A percentile compares a stretch with the other conserved stretches of the same genome.
Evolutionary conservation across 768 basidiomycete genomes (phyloP).

Genomic region (Clavaria fumosa): DNA sequence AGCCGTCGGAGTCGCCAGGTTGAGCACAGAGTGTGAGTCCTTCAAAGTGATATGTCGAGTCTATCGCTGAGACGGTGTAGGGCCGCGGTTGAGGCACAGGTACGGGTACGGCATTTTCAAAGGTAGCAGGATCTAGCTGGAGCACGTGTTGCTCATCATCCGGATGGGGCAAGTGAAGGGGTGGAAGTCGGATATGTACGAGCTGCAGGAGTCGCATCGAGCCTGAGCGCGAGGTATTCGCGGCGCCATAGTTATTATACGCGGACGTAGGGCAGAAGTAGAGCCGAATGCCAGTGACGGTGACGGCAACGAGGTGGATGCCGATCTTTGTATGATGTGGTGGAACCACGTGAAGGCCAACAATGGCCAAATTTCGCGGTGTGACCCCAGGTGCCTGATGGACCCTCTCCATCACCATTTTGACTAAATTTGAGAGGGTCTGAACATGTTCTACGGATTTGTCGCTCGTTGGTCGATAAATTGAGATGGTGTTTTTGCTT

Average conservation of each 20-base stretch:
- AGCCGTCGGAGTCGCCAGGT: slow-evolving; percentile 55
- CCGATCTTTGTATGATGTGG: slow-evolving; percentile 50
- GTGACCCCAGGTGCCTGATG: slow-evolving; percentile 62
- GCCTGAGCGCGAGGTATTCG: slow-evolving; percentile 19
- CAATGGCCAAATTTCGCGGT: slow-evolving; percentile 53
- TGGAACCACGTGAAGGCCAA: slow-evolving; percentile 53
- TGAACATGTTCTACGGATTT: slow-evolving; percentile 59
- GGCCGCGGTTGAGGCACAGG: slow-evolving; percentile 35
- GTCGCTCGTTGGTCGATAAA: slow-evolving; percentile 49
- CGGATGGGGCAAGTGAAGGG: slow-evolving; percentile 59
- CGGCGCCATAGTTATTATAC: slow-evolving; percentile 35
- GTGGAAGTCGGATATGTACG: slow-evolving; percentile 67
- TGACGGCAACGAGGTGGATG: slow-evolving; percentile 68
- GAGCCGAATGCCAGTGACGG: slow-evolving; percentile 67
- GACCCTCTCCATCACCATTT: slow-evolving; percentile 65
- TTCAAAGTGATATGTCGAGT: slow-evolving; percentile 47
- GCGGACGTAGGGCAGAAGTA: slow-evolving; percentile 55
- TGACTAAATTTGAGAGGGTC: slow-evolving; percentile 59
- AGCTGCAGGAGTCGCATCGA: slow-evolving; percentile 41
- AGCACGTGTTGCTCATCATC: slow-evolving; percentile 46
- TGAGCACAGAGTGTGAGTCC: slow-evolving; percentile 62
- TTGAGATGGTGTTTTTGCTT: slow-evolving; percentile 43
- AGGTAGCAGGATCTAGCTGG: slow-evolving; percentile 31
- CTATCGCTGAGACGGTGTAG: slow-evolving; percentile 42
- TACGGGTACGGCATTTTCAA: slow-evolving; percentile 30